phyloP scores from a whole-genome alignment of 768 basidiomycete species.

The Russula lepida region DNA sequence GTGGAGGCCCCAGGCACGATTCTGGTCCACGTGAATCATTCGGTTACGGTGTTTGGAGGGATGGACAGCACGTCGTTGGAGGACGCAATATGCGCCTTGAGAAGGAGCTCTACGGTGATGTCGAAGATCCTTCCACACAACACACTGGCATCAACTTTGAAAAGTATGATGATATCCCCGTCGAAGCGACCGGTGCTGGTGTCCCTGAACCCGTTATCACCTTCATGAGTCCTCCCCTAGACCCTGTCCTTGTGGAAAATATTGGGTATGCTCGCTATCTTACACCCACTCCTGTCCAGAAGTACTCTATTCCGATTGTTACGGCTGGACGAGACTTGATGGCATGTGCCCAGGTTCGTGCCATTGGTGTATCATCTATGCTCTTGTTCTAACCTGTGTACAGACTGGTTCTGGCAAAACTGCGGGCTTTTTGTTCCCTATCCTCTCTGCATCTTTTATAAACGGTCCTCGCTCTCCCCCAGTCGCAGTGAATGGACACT shows the following conservation, averaged over 20 bases:
- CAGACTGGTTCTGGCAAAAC: slow-evolving; percentile 99
- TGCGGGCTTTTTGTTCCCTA: slow-evolving; percentile 98
- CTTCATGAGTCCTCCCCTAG: slow-evolving; percentile 85
- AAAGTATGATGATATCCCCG: slow-evolving; percentile 99
- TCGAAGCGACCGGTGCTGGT: slow-evolving; percentile 93
- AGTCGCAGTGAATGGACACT: slow-evolving; percentile 36
- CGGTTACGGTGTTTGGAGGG: slow-evolving; percentile 77
- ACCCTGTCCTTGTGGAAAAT: slow-evolving; percentile 91
- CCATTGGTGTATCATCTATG: slow-evolving; percentile 9
- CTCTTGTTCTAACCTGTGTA: slow-evolving; percentile 16
- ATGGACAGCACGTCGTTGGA: slow-evolving; percentile 82
- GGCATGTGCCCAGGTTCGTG: slow-evolving; percentile 83
- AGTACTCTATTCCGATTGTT: slow-evolving; percentile 98
- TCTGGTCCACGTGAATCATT: slow-evolving; percentile 42
- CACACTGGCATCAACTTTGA: slow-evolving; percentile 99
- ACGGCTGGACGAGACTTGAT: slow-evolving; percentile 82
- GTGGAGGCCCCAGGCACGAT: slow-evolving; percentile 31
- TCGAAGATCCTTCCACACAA: slow-evolving; percentile 75
- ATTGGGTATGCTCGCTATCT: slow-evolving; percentile 88
- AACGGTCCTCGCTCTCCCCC: slow-evolving; percentile 73
- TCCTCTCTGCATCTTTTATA: slow-evolving; percentile 86
- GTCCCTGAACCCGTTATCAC: slow-evolving; percentile 91
- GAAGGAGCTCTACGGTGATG: slow-evolving; percentile 93
- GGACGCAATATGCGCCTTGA: slow-evolving; percentile 80
- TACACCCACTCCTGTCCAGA: slow-evolving; percentile 97